Evolutionary conservation across 306 rosid species (phyloP), one percentile per base, ranked within the genome.

Genomic region (Vicia sativa): DNA sequence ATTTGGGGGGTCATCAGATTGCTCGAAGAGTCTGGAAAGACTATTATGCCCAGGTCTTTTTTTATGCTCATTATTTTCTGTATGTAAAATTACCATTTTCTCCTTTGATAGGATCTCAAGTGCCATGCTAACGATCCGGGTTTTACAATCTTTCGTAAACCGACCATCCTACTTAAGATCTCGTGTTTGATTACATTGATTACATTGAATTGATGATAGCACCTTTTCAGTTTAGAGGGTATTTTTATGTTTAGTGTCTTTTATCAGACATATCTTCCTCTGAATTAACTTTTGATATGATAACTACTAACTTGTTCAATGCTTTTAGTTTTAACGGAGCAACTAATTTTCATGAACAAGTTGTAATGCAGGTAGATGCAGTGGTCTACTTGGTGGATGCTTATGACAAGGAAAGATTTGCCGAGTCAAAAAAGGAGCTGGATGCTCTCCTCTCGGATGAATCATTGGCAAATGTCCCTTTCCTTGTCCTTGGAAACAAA

Each of bases 1-100:
- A 88, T 80, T 81, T 91, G 11, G 96, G 96, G 12, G 91, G 98
- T 43, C 97, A 90, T 71, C 96, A 83, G 77, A 83, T 88, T 67
- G 96, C 97, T 74, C 87, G 96, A 9, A 79, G 96, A 75, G 98
- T 93, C 58, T 90, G 96, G 98, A 90, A 88, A 83, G 98, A 92
- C 77, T 90, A 92, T 82, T 90, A 90, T 74, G 90, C 98, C 14
- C 88, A 92, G 98, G 98, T 14, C 48, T 65, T 34, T 15, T 46
- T 42, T 16, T n/a, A n/a, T n/a, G n/a, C n/a, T n/a, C n/a, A n/a
- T n/a, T n/a, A n/a, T n/a, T n/a, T n/a, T n/a, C n/a, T n/a, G n/a
- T n/a, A 21, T 21, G 23, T 21, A 21, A 21, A 21, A 21, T 21
- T 21, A 21, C 23, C 23, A 21, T 21, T 21, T 21, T 21, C 2